phyloP scores from a whole-genome alignment of 108 stramenopile species.

The Nitzschia sp. region DNA sequence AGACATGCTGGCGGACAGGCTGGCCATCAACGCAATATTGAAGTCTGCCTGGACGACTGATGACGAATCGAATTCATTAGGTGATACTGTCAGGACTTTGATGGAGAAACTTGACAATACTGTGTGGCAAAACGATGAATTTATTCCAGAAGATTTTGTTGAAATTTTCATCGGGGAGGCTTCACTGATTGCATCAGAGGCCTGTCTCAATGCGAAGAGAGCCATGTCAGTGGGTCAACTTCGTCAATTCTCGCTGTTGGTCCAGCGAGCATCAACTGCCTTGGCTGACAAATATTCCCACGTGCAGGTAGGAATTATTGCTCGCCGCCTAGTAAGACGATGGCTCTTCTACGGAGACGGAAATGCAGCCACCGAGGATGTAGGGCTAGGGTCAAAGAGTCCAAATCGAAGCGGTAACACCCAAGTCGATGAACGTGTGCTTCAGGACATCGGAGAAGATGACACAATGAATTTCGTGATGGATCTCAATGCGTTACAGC shows the following conservation, averaged over 20 bases:
- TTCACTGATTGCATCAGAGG: slow-evolving; percentile 58
- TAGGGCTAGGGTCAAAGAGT: neutral
- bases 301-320: slow-evolving; percentile 51
- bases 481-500: slow-evolving; percentile 66
- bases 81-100: slow-evolving; percentile 21
- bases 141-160: slow-evolving; percentile 65
- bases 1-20: slow-evolving; percentile 66
- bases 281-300: slow-evolving; percentile 79
- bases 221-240: slow-evolving; percentile 61
- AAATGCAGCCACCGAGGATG: slow-evolving; percentile 5
- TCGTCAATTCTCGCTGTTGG: slow-evolving; percentile 51
- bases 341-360: slow-evolving; percentile 78
- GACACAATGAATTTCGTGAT: slow-evolving; percentile 80
- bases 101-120: slow-evolving; percentile 31
- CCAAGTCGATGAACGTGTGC: neutral
- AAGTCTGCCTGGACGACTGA: slow-evolving; percentile 14
- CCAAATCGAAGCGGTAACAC: slow-evolving; percentile 8
- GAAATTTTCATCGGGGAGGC: slow-evolving; percentile 60
- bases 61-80: slow-evolving; percentile 8
- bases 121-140: slow-evolving; percentile 24
- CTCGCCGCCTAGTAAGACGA: slow-evolving; percentile 48
- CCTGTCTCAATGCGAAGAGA: slow-evolving; percentile 41
- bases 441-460: slow-evolving; percentile 47
- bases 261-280: slow-evolving; percentile 61
- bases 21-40: slow-evolving; percentile 59